Conservation (phyloP, 306 rosid species). For the Sesbania bispinosa region DNA sequence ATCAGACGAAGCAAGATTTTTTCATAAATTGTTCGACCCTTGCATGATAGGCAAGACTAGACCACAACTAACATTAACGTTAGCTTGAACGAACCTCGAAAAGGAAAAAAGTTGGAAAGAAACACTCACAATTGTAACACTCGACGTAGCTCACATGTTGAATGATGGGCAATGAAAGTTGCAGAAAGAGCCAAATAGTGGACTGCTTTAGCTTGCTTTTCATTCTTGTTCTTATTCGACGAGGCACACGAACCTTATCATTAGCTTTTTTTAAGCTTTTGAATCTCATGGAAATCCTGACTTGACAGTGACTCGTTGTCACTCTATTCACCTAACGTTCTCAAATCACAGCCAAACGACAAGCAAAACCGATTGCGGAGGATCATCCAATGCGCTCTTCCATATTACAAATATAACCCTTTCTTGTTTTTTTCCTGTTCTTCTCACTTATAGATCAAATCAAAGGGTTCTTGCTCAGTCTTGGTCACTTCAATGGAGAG, state of each 20-base stretch:
- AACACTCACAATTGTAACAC: too few relatives aligned
- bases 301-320: not conserved
- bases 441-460: not conserved
- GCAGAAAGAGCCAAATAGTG: not conserved
- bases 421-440: not conserved
- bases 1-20: too few relatives aligned
- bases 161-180: too few relatives aligned
- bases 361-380: not conserved
- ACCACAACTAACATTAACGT: too few relatives aligned
- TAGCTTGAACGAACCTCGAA: too few relatives aligned
- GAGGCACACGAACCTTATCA: constrained; percentile 11
- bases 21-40: too few relatives aligned
- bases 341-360: not conserved
- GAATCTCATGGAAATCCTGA: not conserved
- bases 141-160: not conserved
- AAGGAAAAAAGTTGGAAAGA: too few relatives aligned
- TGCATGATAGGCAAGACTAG: too few relatives aligned
- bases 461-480: not conserved
- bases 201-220: not conserved
- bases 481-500: constrained; percentile 24
- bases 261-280: not conserved
- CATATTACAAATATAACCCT: not conserved
- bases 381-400: not conserved
- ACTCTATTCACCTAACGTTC: not conserved
- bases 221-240: not conserved